Evolutionary conservation across 139 green algal genomes (phyloP).

Genomic region (Bryopsis sp.): DNA sequence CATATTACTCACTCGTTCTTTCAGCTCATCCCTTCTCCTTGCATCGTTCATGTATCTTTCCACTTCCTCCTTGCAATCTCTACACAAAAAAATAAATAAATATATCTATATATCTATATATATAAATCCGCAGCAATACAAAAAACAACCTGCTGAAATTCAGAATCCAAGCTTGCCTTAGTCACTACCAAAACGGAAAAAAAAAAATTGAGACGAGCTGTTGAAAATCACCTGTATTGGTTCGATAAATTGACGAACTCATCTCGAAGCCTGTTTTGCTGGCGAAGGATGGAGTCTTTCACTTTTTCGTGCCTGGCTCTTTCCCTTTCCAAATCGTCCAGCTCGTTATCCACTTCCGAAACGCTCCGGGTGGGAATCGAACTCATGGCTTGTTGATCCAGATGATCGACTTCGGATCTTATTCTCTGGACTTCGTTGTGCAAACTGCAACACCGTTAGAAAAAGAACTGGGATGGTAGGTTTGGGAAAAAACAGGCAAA

Average conservation of each 20-base stretch:
- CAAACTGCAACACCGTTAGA: too few relatives aligned
- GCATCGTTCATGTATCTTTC: not conserved
- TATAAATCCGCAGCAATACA: too few relatives aligned
- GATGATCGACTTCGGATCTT: slow-evolving; percentile 18
- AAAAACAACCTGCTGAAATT: too few relatives aligned
- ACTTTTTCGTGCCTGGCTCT: slow-evolving; percentile 22
- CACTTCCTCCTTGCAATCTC: not conserved
- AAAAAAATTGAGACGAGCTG: too few relatives aligned
- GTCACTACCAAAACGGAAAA: too few relatives aligned
- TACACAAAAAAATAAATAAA: too few relatives aligned
- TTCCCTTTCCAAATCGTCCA: slow-evolving; percentile 33
- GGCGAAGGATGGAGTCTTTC: slow-evolving; percentile 28
- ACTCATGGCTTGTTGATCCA: not conserved
- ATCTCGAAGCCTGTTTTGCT: slow-evolving; percentile 24
- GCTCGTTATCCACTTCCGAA: slow-evolving; percentile 21
- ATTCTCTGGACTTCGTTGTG: slow-evolving; percentile 23
- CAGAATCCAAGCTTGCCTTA: too few relatives aligned
- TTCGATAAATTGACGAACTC: not conserved
- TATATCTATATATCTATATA: too few relatives aligned
- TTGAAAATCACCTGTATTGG: too few relatives aligned
- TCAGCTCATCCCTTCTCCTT: not conserved
- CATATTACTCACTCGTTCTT: not conserved
- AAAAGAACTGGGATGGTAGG: too few relatives aligned
- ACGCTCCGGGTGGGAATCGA: not conserved
- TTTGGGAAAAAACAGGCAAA: too few relatives aligned